Evolutionary conservation across 108 stramenopile genomes (phyloP).

Genomic region (Pseudonitzschia multiseries): DNA sequence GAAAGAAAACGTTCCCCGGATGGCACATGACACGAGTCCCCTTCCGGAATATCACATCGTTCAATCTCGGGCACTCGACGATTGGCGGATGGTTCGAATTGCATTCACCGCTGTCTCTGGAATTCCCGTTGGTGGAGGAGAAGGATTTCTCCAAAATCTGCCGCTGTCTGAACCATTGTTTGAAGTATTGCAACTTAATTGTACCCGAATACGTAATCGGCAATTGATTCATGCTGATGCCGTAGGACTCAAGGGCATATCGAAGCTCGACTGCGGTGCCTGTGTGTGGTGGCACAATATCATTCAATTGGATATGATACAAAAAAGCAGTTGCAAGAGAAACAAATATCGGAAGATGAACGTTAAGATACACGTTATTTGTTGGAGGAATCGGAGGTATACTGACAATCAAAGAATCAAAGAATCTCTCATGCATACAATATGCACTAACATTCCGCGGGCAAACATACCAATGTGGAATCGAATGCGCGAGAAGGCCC

Average conservation of each 20-base stretch:
- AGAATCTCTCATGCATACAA: not conserved
- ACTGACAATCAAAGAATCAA: not conserved
- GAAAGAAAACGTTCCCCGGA: constrained; percentile 6
- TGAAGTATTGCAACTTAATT: constrained; percentile 3
- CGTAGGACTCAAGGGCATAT: not conserved
- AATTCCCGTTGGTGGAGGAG: not conserved
- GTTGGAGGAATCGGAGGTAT: too few relatives aligned
- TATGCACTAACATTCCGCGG: not conserved
- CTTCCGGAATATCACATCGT: constrained; percentile 3
- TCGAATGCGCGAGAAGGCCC: not conserved
- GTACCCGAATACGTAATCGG: not conserved
- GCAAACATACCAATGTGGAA: not conserved
- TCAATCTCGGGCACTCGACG: constrained; percentile 1
- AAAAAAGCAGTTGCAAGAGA: too few relatives aligned
- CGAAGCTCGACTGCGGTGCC: not conserved
- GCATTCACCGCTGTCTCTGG: too few relatives aligned
- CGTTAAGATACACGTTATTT: too few relatives aligned
- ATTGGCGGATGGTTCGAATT: not conserved
- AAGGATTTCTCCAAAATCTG: not conserved
- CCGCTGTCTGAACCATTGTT: constrained; percentile 18
- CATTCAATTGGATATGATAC: not conserved
- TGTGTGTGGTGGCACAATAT: not conserved
- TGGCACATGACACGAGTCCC: not conserved
- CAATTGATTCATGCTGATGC: not conserved
- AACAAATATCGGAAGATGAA: too few relatives aligned